Percentiles rank a stretch among this genome's conserved stretches.
These are phyloP conservation scores for Sesbania bispinosa DNA, from an alignment of 306 rosid genomes.

Conservation along the genomic window DNA sequence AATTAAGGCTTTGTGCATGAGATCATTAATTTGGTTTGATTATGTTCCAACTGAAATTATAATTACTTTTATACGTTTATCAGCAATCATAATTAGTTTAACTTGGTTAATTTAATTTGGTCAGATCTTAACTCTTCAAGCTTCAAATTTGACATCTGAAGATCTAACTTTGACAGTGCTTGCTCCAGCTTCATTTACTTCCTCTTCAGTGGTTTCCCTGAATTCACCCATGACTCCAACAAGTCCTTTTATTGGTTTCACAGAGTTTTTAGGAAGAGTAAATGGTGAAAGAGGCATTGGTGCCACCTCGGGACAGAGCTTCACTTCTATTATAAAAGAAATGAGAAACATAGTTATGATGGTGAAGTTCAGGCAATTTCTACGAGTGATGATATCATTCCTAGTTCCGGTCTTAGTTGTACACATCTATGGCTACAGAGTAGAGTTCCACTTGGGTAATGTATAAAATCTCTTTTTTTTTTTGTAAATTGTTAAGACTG, in stretches of 20 bases:
- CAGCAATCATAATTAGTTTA: slow-evolving; percentile 1
- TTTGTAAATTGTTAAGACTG: neutral
- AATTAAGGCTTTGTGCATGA: slow-evolving; percentile 6
- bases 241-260: slow-evolving; percentile 80
- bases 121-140: slow-evolving; percentile 94
- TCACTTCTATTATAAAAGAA: slow-evolving; percentile 45
- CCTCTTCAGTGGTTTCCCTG: slow-evolving; percentile 81
- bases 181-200: slow-evolving; percentile 87
- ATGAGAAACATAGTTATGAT: slow-evolving; percentile 48
- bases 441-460: slow-evolving; percentile 97
- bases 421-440: slow-evolving; percentile 97
- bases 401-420: slow-evolving; percentile 74
- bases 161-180: slow-evolving; percentile 89
- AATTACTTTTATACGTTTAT: too few relatives aligned
- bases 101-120: slow-evolving; percentile 31
- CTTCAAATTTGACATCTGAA: slow-evolving; percentile 89
- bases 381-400: slow-evolving; percentile 55
- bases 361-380: slow-evolving; percentile 52
- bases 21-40: neutral
- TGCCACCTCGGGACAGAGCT: slow-evolving; percentile 45
- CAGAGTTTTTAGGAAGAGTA: slow-evolving; percentile 60
- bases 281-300: slow-evolving; percentile 43
- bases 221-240: slow-evolving; percentile 72
- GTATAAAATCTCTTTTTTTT: neutral
- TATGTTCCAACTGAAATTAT: slow-evolving; percentile 11